These are phyloP conservation scores for Elsinoe australis DNA, from an alignment of 2,329 filamentous ascomycete genomes.

Conservation along the genomic window DNA sequence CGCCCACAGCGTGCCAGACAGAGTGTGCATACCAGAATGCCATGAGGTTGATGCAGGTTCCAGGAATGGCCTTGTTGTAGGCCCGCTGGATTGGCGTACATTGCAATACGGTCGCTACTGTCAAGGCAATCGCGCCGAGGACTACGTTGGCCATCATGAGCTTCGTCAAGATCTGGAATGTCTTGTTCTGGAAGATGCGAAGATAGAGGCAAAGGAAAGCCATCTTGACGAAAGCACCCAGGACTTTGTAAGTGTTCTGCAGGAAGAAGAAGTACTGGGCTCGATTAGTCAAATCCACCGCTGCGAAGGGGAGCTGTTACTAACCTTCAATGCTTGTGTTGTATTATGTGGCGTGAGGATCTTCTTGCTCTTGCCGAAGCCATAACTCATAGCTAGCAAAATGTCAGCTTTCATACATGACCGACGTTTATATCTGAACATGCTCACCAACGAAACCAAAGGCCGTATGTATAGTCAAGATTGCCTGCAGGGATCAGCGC, in stretches of 20 bases:
- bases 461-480: conserved; percentile 1
- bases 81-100: conserved; percentile 3
- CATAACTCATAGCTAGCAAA: conserved; percentile 7
- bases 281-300: background rate
- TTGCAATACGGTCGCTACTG: conserved; percentile 1
- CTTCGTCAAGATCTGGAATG: conserved; percentile 5
- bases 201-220: conserved; percentile 10
- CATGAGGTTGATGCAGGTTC: conserved; percentile 12
- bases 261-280: conserved; percentile 8
- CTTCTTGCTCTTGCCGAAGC: conserved; percentile 8
- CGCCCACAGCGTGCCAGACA: conserved; percentile 5
- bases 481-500: conserved; percentile 1
- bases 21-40: conserved; percentile 11
- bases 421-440: background rate
- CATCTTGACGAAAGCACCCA: conserved; percentile 13
- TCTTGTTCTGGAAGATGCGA: conserved; percentile 3
- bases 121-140: conserved; percentile 3
- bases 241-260: conserved; percentile 7
- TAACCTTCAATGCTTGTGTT: background rate
- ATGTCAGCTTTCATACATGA: background rate
- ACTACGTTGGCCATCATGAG: conserved; percentile 12
- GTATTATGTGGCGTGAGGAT: conserved; percentile 4
- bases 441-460: conserved; percentile 2
- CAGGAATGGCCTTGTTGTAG: conserved; percentile 10
- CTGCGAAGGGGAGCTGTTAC: background rate